Evolutionary conservation across 2,329 filamentous ascomycete genomes (phyloP).

Genomic region (Cladosporium cucumerinum): DNA sequence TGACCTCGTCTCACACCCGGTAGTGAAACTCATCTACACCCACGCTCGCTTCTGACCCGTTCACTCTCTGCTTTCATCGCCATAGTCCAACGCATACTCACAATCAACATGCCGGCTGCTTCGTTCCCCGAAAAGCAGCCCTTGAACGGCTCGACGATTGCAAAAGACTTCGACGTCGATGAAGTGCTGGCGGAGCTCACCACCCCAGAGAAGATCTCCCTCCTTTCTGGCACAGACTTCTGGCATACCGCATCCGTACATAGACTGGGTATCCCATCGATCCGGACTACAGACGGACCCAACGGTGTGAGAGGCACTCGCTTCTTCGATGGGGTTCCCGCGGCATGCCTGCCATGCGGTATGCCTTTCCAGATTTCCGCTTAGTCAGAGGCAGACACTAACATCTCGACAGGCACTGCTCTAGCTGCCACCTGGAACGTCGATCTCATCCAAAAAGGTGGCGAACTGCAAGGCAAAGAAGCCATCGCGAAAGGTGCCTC

Average conservation of each 20-base stretch:
- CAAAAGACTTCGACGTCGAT: constrained; percentile 31
- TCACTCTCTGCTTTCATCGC: not conserved
- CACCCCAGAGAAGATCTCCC: constrained; percentile 31
- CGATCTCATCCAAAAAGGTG: constrained; percentile 26
- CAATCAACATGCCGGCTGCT: constrained; percentile 6
- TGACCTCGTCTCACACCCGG: not conserved
- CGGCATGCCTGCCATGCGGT: constrained; percentile 75
- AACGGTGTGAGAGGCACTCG: constrained; percentile 66
- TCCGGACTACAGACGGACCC: constrained; percentile 66
- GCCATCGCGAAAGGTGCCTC: constrained; percentile 31
- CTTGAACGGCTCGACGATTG: constrained; percentile 6
- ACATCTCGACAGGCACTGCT: constrained; percentile 18
- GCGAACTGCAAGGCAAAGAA: constrained; percentile 28
- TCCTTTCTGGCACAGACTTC: constrained; percentile 54
- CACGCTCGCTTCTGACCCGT: constrained; percentile 1
- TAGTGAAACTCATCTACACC: not conserved
- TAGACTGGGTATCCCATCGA: constrained; percentile 59
- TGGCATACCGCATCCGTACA: constrained; percentile 65
- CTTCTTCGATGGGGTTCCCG: constrained; percentile 62
- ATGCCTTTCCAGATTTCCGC: not conserved
- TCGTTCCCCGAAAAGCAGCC: constrained; percentile 4
- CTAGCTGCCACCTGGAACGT: constrained; percentile 31
- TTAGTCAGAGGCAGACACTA: not conserved
- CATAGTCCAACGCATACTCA: not conserved
- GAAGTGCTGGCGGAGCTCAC: constrained; percentile 31